Base-by-base conservation (phyloP, 73 alveolate genomes). In the Breviolum minutum region DNA sequence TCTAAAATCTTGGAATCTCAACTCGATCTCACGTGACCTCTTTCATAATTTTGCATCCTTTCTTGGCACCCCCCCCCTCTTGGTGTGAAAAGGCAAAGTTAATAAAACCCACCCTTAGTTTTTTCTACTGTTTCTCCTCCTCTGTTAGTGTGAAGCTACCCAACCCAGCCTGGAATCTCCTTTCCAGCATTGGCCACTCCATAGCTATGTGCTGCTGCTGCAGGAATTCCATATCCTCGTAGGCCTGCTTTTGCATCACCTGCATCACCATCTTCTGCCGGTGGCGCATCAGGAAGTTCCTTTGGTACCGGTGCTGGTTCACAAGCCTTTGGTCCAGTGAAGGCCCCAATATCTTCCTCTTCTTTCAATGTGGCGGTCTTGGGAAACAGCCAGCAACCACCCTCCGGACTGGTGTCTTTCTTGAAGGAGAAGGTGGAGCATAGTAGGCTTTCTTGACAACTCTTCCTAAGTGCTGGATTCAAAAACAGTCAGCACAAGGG, bases 301-400 rank as follows among this genome's bases (percentile, higher is more conserved):
- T 40, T 40, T 30, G 32, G 13, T 30, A 71, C 81, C 40, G 81
- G 32, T 11, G 29, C 81, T 30, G 26, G 5, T 12, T 12, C 32
- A 20, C 81, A 71, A 8, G 19, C 81, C 29, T 71, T 71, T n/a
- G 81, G 81, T 20, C 81, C 81, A 12, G 81, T 71, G 81, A 71
- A 71, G 81, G 81, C 81, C 0, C 4, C 32, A 12, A 30, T n/a
- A 48, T 71, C 81, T 11, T 12, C 30, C 13, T 8, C 30, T 48
- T 80, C 88, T 66, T 32, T 32, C 26, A 80, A 30, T 66, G 3
- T 12, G 19, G 88, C 88, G 30, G 88, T 17, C 69, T 26, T 29
- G 17, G 88, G 88, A 30, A 80, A 80, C 40, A 80, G 88, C 88
- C 88, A 80, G 32, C 88, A 80, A 13, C 62, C 88, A 32, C 88